Evolutionary conservation across 352 stramenopile species (phyloP), one percentile per base, ranked within the genome.

Genomic region (Pythium utonaiense): DNA sequence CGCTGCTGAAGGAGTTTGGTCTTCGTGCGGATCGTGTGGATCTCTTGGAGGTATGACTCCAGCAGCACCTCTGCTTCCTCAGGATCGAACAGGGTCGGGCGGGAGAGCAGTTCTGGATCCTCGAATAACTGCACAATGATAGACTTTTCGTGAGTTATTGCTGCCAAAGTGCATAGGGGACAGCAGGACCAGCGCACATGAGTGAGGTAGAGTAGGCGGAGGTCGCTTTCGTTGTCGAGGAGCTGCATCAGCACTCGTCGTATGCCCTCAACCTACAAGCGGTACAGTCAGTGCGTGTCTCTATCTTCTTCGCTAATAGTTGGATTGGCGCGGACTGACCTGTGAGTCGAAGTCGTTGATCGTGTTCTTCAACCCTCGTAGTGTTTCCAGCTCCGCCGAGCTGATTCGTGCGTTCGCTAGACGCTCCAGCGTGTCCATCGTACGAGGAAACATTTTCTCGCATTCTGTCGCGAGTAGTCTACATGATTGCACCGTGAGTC

Each of bases 1-100:
- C 82, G 78, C 53, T 86, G 73, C 48, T 87, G 78, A 66, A 91
- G 77, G 34, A 92, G 48, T n/a, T 64, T 70, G 6, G 72, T 79
- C 63, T 89, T 87, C 2, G 82, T 89, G n/a, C 78, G 76, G 7
- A 77, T 92, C 21, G 82, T 86, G 57, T 87, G 85, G 36, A 92
- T 92, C 44, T 92, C 80, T 70, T 88, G 78, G 12, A 91, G 64
- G 40, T 91, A 91, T 36, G 78, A 86, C 56, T 91, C 78, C 54
- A 91, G 80, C 36, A 90, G 33, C 19, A 82, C 77, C 72, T 90
- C 80, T 21, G 80, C 80, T 66, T 88, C 78, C 61, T 90, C 80
- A 3, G 78, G 84, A 52, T 90, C 80, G 13, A 86, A 86, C 41
- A 73, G 80, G 53, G 73, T 86, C 24, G 83, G 30, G 19, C 83